Evolutionary conservation across 148 eudicot genomes (phyloP).

Genomic region (Diospyros lotus): DNA sequence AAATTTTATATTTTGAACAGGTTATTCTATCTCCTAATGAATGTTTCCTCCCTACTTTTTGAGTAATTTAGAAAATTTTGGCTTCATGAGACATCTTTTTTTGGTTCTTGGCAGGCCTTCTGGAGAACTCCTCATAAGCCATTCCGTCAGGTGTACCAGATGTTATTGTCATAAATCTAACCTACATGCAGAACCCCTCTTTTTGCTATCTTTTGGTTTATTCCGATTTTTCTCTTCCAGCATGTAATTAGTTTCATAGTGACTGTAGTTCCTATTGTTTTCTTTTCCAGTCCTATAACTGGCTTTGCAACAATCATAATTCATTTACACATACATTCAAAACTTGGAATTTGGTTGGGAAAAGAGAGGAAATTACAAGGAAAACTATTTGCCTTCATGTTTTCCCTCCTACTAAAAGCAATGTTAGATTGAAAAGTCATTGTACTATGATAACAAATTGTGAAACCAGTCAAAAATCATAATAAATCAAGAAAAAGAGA

Average conservation of each 20-base stretch:
- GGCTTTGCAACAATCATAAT: neutral
- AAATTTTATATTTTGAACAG: constrained; percentile 82
- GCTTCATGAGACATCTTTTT: constrained; percentile 11
- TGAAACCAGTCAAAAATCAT: no score
- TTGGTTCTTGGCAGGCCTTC: constrained; percentile 62
- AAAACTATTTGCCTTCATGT: neutral
- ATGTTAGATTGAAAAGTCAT: no score
- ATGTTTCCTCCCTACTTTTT: constrained; percentile 1
- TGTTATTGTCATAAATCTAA: neutral
- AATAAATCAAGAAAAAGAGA: no score
- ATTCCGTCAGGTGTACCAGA: constrained; percentile 71
- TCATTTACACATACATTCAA: neutral
- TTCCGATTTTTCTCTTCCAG: neutral
- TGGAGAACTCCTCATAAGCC: constrained; percentile 98
- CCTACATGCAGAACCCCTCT: neutral
- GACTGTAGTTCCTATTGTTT: neutral
- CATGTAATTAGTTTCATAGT: neutral
- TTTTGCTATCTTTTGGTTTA: neutral
- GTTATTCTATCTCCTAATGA: constrained; percentile 23
- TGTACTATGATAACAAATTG: no score
- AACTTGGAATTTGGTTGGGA: neutral
- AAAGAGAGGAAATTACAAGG: neutral
- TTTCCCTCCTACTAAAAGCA: no score
- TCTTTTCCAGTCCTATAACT: no score
- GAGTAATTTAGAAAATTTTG: constrained; percentile 2